Percentiles rank a stretch among this genome's conserved stretches.
These are phyloP conservation scores for Metschnikowia lunata DNA, from an alignment of 805 yeast genomes.

Conservation along the genomic window DNA sequence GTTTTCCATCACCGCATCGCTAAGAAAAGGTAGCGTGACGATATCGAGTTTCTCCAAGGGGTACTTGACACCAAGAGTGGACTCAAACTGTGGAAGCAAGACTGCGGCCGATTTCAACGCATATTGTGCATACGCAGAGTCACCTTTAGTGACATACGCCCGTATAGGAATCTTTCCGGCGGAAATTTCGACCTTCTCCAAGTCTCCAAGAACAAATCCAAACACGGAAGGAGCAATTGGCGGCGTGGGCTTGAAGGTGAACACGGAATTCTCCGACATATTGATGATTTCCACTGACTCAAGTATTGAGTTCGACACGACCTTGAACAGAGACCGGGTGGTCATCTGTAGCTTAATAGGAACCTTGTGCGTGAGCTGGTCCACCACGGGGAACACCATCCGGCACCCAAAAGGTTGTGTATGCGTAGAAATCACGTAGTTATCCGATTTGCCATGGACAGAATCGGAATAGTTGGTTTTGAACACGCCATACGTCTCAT, in stretches of 20 bases:
- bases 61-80: conserved; percentile 40
- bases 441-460: conserved; percentile 45
- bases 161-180: conserved; percentile 39
- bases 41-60: conserved; percentile 67
- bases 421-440: conserved; percentile 62
- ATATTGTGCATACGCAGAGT: conserved; percentile 42
- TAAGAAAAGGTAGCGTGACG: conserved; percentile 62
- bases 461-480: conserved; percentile 59
- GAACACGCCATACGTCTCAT: conserved; percentile 61
- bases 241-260: conserved; percentile 50
- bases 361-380: conserved; percentile 56
- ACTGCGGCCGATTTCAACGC: conserved; percentile 47
- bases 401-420: conserved; percentile 66
- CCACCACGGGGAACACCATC: conserved; percentile 63
- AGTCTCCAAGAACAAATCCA: conserved; percentile 66
- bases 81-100: conserved; percentile 46
- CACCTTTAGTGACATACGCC: conserved; percentile 54
- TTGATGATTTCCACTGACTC: conserved; percentile 13
- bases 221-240: conserved; percentile 60
- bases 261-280: conserved; percentile 25
- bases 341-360: conserved; percentile 46
- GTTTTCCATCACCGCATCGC: conserved; percentile 80
- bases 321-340: conserved; percentile 44
- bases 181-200: conserved; percentile 37
- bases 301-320: conserved; percentile 47